A percentile compares a stretch with the other conserved stretches of the same genome.
phyloP scores from a whole-genome alignment of 2,329 filamentous ascomycete species.

The Amauroascus verrucosus region DNA sequence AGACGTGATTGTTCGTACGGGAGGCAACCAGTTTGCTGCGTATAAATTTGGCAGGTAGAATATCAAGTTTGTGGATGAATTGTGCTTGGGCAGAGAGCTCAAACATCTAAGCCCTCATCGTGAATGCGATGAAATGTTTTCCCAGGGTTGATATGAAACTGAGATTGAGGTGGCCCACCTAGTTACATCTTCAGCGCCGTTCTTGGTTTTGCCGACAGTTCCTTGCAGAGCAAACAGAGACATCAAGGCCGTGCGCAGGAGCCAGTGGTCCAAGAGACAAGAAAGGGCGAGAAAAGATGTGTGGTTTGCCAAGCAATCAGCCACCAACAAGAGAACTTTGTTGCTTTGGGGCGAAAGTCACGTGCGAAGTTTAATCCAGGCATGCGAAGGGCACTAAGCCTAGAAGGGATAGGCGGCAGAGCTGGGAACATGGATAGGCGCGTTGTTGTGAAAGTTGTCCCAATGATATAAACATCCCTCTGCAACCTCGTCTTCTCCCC shows the following conservation, averaged over 20 bases:
- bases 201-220: too few species aligned
- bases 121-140: not conserved
- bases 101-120: not conserved
- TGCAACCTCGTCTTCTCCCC: conserved; percentile 33
- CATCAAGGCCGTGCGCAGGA: too few species aligned
- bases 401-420: conserved; percentile 22
- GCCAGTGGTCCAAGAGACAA: too few species aligned
- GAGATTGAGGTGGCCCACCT: too few species aligned
- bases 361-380: conserved; percentile 12
- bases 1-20: too few species aligned
- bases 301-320: not conserved
- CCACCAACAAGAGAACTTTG: conserved; percentile 1
- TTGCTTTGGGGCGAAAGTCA: conserved; percentile 13
- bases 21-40: not conserved
- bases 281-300: not conserved
- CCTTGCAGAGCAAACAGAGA: too few species aligned
- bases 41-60: not conserved
- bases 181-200: too few species aligned
- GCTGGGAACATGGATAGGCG: conserved; percentile 34
- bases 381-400: conserved; percentile 20
- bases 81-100: not conserved
- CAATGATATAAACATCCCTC: conserved; percentile 40
- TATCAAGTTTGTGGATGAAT: not conserved
- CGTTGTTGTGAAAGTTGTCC: conserved; percentile 29
- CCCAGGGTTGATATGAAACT: not conserved